A percentile compares a stretch with the other conserved stretches of the same genome.
Evolutionary conservation across 352 stramenopile genomes (phyloP).

Genomic region (Globisporangium cylindrosporum): DNA sequence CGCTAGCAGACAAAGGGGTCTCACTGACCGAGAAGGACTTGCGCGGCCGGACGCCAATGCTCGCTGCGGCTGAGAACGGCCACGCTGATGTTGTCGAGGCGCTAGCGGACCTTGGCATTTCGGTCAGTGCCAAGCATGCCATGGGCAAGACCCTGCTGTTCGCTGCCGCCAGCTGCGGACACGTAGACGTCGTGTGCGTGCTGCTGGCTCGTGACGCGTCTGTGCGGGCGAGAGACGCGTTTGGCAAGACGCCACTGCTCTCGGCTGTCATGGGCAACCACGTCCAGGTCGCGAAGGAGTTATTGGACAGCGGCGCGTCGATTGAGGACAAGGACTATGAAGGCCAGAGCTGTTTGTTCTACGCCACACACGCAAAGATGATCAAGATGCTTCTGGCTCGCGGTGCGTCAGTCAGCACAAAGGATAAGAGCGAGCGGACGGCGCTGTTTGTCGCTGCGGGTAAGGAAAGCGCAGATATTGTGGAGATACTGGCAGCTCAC

Average conservation of each 20-base stretch:
- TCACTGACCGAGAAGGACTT: slow-evolving; percentile 13
- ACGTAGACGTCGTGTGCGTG: slow-evolving; percentile 11
- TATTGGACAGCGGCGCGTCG: slow-evolving; percentile 10
- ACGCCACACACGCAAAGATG: slow-evolving; percentile 10
- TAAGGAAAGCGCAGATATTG: slow-evolving; percentile 10
- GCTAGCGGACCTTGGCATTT: slow-evolving; percentile 6
- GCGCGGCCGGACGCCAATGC: slow-evolving; percentile 14
- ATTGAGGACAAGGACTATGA: slow-evolving; percentile 10
- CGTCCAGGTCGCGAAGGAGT: background rate
- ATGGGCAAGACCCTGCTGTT: slow-evolving; percentile 19
- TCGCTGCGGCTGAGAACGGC: slow-evolving; percentile 16
- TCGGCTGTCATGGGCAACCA: slow-evolving; percentile 16
- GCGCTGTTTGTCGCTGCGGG: slow-evolving; percentile 15
- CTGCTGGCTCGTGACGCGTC: slow-evolving; percentile 9
- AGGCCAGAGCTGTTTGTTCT: slow-evolving; percentile 17
- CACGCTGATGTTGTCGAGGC: slow-evolving; percentile 12
- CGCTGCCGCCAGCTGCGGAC: slow-evolving; percentile 15
- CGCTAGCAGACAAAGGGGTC: slow-evolving; percentile 5
- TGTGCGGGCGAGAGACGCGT: slow-evolving; percentile 13
- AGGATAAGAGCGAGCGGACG: slow-evolving; percentile 12
- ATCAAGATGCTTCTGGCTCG: slow-evolving; percentile 10
- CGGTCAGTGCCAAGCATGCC: slow-evolving; percentile 11
- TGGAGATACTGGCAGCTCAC: slow-evolving; percentile 3
- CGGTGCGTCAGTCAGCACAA: background rate
- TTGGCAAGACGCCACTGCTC: slow-evolving; percentile 18